These are phyloP conservation scores for bread wheat (Triticum aestivum) DNA, from an alignment of 176 grass and related monocot genomes.

Conservation along the genomic window DNA sequence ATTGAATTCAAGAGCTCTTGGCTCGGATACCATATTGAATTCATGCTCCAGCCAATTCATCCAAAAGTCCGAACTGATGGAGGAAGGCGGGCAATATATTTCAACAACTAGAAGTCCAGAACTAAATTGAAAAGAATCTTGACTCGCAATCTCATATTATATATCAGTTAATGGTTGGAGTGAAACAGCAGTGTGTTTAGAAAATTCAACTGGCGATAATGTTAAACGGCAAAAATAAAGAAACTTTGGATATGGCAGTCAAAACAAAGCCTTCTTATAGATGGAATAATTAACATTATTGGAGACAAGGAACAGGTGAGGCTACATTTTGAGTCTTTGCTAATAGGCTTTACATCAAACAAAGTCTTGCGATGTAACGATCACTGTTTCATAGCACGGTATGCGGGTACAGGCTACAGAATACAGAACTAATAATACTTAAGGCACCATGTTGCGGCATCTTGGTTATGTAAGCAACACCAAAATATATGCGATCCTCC, in stretches of 20 bases:
- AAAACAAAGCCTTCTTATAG: not conserved
- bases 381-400: not conserved
- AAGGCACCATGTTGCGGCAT: not conserved
- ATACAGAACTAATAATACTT: not conserved
- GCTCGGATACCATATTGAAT: too few relatives aligned
- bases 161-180: constrained; percentile 4
- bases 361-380: not conserved
- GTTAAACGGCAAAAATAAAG: not conserved
- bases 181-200: not conserved
- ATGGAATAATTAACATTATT: not conserved
- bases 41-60: too few relatives aligned
- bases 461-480: not conserved
- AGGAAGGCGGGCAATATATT: too few relatives aligned
- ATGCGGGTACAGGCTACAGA: not conserved
- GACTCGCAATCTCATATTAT: not conserved
- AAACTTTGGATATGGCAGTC: not conserved
- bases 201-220: not conserved
- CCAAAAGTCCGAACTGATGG: too few relatives aligned
- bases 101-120: not conserved
- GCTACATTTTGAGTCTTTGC: not conserved
- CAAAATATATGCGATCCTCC: not conserved
- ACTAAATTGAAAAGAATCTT: not conserved
- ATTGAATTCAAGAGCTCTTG: too few relatives aligned
- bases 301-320: not conserved
- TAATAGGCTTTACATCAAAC: not conserved